Base-by-base conservation (phyloP, 768 basidiomycete species). In the Lentinula guzmanii region DNA sequence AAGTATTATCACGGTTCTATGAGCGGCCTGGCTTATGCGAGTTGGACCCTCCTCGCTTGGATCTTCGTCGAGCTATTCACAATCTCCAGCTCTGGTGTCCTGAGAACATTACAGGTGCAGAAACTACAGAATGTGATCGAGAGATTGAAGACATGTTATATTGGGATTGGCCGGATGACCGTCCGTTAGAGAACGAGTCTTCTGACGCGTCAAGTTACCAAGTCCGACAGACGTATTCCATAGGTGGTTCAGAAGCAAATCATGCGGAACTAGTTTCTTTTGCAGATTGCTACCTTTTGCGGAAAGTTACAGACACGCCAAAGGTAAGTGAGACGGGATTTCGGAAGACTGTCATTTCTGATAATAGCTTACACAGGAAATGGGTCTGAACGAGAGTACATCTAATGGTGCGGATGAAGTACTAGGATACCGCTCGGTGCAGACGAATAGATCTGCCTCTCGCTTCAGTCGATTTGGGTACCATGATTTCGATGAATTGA, bases 1-100 rank as follows among this genome's bases (percentile, higher is more conserved):
- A 78, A 61, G 65, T 71, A 61, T 67, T 89, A 66, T 65, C 71
- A 53, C 70, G 64, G n/a, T 65, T 86, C 48, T 86, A 85, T 71
- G 73, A 76, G 68, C 70, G 65, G 52, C 33, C 58, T 50, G 34
- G 18, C 18, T 31, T 24, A 7, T 31, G 1, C 34, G 56, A 45
- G 8, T 8, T 48, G 46, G 28, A 57, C 24, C n/a, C 15, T 24
- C n/a, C 41, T 15, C 21, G 45, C 37, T 64, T 37, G 68, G 93
- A 95, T 76, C 76, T 95, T 52, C 78, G 93, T 62, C 78, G 78
- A 64, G 77, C 83, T 21, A 85, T 93, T 63, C 79, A 80, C 67
- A 71, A 79, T 56, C 75, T 93, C 58, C 88, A 93, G 73, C 72
- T 87, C 62, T 67, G 72, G 66, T 81, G 79, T 69, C 67, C 72